phyloP scores from a whole-genome alignment of 257 asterid species.

The Anisodus tanguticus region DNA sequence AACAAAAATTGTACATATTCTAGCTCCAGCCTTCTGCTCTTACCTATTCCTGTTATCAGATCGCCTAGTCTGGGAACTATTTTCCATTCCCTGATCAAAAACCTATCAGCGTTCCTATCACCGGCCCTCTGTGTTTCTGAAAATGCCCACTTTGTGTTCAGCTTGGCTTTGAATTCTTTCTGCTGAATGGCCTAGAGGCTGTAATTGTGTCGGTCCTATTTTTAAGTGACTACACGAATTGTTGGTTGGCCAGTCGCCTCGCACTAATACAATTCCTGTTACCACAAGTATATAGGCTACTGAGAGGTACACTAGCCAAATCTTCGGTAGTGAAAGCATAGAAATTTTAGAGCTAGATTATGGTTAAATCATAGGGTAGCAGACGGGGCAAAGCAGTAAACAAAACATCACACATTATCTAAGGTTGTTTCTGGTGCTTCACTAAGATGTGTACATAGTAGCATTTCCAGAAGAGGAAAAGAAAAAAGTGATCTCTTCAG shows the following conservation, averaged over 20 bases:
- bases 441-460: neutral
- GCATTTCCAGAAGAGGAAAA: neutral
- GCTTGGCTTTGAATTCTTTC: neutral
- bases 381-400: neutral
- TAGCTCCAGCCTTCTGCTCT: neutral
- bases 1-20: neutral
- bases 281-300: neutral
- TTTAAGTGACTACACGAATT: neutral
- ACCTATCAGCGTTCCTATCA: neutral
- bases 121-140: neutral
- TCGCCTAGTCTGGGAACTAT: neutral
- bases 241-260: neutral
- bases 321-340: neutral
- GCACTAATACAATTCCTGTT: neutral
- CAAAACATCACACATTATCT: neutral
- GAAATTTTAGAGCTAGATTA: neutral
- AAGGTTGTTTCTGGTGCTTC: slow-evolving; percentile 5
- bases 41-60: neutral
- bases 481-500: neutral
- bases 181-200: neutral
- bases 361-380: neutral
- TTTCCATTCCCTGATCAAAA: neutral
- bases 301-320: neutral
- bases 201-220: neutral
- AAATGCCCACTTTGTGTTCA: neutral